Base-by-base conservation (phyloP, 2,329 filamentous ascomycete species). In the Cladophialophora immunda region DNA sequence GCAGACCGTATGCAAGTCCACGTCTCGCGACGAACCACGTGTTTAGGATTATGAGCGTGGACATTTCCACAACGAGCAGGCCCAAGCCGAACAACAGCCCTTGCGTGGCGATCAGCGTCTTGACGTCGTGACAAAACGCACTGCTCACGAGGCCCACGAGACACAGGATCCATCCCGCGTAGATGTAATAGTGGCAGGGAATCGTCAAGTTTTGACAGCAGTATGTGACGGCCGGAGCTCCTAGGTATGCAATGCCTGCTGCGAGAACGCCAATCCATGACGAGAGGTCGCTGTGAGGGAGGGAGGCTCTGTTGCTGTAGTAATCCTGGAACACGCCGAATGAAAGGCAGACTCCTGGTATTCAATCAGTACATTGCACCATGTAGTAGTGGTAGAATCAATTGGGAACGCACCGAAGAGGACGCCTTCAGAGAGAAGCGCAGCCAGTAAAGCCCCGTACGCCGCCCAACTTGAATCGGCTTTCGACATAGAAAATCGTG, bases 11-110 rank as follows among this genome's bases (percentile, higher is more conserved):
- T 0, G 84, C 85, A 22, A 87, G 78, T 0, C 84, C 84, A 70
- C 84, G 82, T 25, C 79, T 76, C n/a, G 75, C 76, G 22, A 85
- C 77, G 74, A 86, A 87, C 81, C 75, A 89, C 70, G 86, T 83
- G 65, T 86, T 83, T 25, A 86, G 74, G 63, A 81, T 83, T 53
- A 83, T 75, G 17, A 85, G 79, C 2, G 80, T 78, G 0, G 83
- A 83, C 17, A 74, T 84, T 73, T 79, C 88, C 6, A 84, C 72
- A 0, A 86, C 73, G 9, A 81, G 78, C 8, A 86, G 85, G 0
- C 85, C 82, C 17, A 82, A 70, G 0, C 79, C 83, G 55, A 79
- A 82, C 2, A 81, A 74, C 11, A 81, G 78, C 9, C 78, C 79
- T 68, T 81, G 77, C 0, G 81, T 80, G 1, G 78, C 70, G 25